A percentile compares a stretch with the other conserved stretches of the same genome.
phyloP scores from a whole-genome alignment of 1,284 basidiomycete species.

The Somion occarium region DNA sequence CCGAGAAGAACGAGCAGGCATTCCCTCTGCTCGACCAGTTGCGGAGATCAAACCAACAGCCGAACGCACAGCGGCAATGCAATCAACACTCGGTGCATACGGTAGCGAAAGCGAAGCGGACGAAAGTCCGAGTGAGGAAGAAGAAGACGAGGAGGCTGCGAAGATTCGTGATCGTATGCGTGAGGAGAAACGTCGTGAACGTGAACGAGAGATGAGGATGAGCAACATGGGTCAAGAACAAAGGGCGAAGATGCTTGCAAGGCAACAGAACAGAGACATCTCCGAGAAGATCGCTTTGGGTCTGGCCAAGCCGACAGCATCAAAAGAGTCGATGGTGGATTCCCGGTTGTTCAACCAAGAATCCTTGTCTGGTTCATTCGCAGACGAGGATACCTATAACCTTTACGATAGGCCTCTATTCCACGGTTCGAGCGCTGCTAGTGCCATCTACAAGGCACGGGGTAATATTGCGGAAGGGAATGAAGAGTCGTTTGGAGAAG shows the following conservation, averaged over 20 bases:
- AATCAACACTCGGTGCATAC: constrained; percentile 79
- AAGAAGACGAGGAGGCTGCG: constrained; percentile 82
- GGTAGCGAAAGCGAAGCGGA: constrained; percentile 58
- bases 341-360: constrained; percentile 98
- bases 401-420: constrained; percentile 95
- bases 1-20: constrained; percentile 87
- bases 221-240: constrained; percentile 98
- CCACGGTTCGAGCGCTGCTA: constrained; percentile 92
- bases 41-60: constrained; percentile 47
- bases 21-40: constrained; percentile 37
- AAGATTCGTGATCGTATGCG: constrained; percentile 88
- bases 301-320: constrained; percentile 91
- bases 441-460: constrained; percentile 95
- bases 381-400: constrained; percentile 90
- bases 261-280: constrained; percentile 97
- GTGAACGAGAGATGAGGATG: constrained; percentile 98
- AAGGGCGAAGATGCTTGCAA: constrained; percentile 90
- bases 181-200: constrained; percentile 86
- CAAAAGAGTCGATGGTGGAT: constrained; percentile 96
- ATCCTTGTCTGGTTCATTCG: constrained; percentile 76
- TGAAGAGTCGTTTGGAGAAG: constrained; percentile 89
- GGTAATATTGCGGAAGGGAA: constrained; percentile 81
- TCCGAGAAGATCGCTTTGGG: constrained; percentile 99
- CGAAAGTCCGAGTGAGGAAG: constrained; percentile 30
- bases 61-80: constrained; percentile 62